Base-by-base conservation (phyloP, 805 yeast genomes). In the Diddensiella santjacobensis region DNA sequence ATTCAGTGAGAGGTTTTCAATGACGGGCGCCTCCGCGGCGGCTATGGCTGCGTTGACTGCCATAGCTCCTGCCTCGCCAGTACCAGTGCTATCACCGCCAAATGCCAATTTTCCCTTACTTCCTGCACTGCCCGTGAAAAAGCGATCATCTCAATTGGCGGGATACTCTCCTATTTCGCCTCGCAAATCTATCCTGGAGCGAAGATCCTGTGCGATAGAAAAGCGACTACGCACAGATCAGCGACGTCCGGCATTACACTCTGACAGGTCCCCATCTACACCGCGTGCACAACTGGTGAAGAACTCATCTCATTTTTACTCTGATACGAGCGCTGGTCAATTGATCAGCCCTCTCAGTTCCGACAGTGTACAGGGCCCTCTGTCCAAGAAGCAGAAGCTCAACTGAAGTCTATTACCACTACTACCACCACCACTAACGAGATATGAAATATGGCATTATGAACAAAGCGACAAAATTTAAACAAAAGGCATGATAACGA, bases 11-110 rank as follows among this genome's bases (percentile, higher is more conserved):
- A 8, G 38, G 20, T n/a, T 8, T 6, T 15, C 20, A 8, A 35
- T 15, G 18, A 13, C 38, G 6, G 15, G 38, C 15, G 17, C 17
- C 6, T 39, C 42, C 6, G 20, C 45, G 3, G 45, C 33, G 3
- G 13, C 30, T 15, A 22, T 42, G 11, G 20, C 24, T 31, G 39
- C 23, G 17, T 10, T 17, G 33, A 29, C 39, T 8, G 15, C 38
- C 8, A 35, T 35, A 33, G 39, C 45, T 29, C 45, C 45, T 2
- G 10, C 37, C 17, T 33, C 47, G 3, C 47, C 47, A 10, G 20
- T 35, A 35, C 38, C 38, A 15, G 8, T 13, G 8, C 38, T 35
- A 8, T 35, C 38, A 8, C 38, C 38, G 6, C 38, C 38, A 6
- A 17, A n/a, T 6, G 8, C 38, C 20, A 35, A 13, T 6, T 6